Evolutionary conservation across 192 early-diverging fungal species (phyloP).

Genomic region (Podila clonocystis): DNA sequence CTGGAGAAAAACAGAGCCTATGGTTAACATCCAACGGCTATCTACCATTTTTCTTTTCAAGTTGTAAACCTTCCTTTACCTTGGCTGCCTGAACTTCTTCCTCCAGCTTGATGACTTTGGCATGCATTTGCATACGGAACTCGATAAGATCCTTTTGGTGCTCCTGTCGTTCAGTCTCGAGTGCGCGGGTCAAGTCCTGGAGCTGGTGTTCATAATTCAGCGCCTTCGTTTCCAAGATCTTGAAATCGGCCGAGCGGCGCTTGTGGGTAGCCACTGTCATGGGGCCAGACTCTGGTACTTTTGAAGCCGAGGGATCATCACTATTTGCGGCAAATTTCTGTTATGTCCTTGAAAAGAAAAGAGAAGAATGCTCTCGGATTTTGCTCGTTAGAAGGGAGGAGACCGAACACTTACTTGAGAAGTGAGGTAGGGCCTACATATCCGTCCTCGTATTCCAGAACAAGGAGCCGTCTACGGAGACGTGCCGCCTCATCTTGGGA

Average conservation of each 20-base stretch:
- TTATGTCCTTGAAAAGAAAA: background rate
- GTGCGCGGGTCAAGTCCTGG: constrained; percentile 9
- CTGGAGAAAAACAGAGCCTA: constrained; percentile 2
- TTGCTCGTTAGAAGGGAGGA: background rate
- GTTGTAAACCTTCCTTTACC: constrained; percentile 9
- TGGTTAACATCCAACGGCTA: background rate
- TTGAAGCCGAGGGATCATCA: background rate
- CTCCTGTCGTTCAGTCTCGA: constrained; percentile 19
- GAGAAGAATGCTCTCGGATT: background rate
- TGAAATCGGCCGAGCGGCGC: constrained; percentile 33
- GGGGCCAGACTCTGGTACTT: constrained; percentile 16
- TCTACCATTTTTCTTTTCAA: background rate
- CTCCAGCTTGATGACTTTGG: constrained; percentile 20
- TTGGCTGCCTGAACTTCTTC: constrained; percentile 43
- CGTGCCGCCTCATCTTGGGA: constrained; percentile 37
- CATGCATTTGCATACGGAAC: constrained; percentile 9
- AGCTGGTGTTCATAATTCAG: constrained; percentile 22
- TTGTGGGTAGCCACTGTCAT: constrained; percentile 37
- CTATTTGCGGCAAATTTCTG: background rate
- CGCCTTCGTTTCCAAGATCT: constrained; percentile 11
- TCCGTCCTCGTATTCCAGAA: constrained; percentile 45
- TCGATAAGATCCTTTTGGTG: constrained; percentile 13
- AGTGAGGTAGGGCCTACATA: constrained; percentile 24
- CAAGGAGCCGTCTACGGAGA: constrained; percentile 22
- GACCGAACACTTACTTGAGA: background rate